Base-by-base conservation (phyloP, 177 flowering plant genomes). In the Vitis hybrid region DNA sequence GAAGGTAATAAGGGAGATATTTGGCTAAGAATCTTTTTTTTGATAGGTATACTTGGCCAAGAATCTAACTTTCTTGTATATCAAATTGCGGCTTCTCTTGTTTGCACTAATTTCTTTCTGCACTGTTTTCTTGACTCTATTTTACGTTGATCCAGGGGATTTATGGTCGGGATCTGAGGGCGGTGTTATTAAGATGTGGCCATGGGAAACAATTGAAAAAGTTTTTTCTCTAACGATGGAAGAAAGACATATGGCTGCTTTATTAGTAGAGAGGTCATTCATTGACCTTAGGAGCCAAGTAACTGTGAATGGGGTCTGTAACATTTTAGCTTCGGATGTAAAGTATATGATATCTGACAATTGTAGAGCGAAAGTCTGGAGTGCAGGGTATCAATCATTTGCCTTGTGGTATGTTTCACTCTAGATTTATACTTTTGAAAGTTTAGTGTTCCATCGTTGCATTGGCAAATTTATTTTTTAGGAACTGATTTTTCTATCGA, bases 111-210 rank as follows among this genome's bases (percentile, higher is more conserved):
- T 35, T 54, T 18, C 30, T 30, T 14, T 60, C 12, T 56, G 64
- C 55, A 24, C 21, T 66, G 24, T 67, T 60, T 60, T 63, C 8
- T 21, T 21, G 24, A 21, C 24, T 21, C 24, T 21, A 21, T 21
- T 21, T 21, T 52, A 30, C 0, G 69, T 49, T 65, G 15, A 55
- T 82, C 11, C 86, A 91, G 99, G 99, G 70, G 97, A 95, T 81
- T 49, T 95, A 10, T 95, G 99, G 98, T 84, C 97, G 11, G 97
- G 98, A 65, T 84, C 88, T 11, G 99, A 95, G 71, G 87, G 87
- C 46, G 99, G 97, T 12, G 68, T 63, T 27, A 77, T 95, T 40
- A 90, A 84, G 71, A 78, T 88, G 9, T 93, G 99, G 98, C 94
- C 99, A 57, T 93, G 97, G 98, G 99, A 95, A 78, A 70, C 90